Evolutionary conservation across 768 basidiomycete species (phyloP), one percentile per base, ranked within the genome.

Genomic region (Pulveroboletus sp.): DNA sequence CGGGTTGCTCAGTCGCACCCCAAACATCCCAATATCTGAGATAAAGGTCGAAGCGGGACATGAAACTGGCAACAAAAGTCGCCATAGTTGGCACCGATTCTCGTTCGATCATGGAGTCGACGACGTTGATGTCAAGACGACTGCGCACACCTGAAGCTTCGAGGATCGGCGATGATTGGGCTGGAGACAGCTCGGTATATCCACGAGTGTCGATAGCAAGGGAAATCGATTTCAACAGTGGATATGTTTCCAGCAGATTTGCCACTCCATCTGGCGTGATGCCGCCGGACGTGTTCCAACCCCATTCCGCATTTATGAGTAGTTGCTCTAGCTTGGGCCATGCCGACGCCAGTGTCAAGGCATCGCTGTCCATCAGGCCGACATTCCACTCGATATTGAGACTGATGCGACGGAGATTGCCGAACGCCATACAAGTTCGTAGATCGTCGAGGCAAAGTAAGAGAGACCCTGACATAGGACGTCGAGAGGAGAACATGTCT

Each of bases 271-370:
- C 19, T 2, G 49, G 51, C 0, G 58, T 52, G 25, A 59, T 50
- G 2, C 47, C 49, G 2, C 43, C 34, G 7, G 27, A 4, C 6
- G 19, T 34, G 6, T 27, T 38, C 51, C 57, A 56, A 2, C 53
- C 56, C 47, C 35, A 50, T 0, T 40, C 24, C 17, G 19, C 16
- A 21, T 60, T 56, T 14, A 60, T 47, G 40, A 5, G 7, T 3
- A 53, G 17, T 3, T 11, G 2, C n/a, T 55, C 35, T 6, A 60
- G 11, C 17, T 32, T 36, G 21, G 43, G 53, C 53, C 57, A 58
- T 23, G 43, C 35, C 12, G 45, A 40, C 0, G 7, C 55, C 16
- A 57, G 21, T 6, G 8, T 14, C 2, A 49, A 5, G 12, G 55
- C 6, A 3, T 39, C 41, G 6, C 12, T 19, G 14, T 51, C 52